Evolutionary conservation across 306 rosid genomes (phyloP), one percentile per base, ranked within the genome.

Genomic region (Cucurbita maxima): DNA sequence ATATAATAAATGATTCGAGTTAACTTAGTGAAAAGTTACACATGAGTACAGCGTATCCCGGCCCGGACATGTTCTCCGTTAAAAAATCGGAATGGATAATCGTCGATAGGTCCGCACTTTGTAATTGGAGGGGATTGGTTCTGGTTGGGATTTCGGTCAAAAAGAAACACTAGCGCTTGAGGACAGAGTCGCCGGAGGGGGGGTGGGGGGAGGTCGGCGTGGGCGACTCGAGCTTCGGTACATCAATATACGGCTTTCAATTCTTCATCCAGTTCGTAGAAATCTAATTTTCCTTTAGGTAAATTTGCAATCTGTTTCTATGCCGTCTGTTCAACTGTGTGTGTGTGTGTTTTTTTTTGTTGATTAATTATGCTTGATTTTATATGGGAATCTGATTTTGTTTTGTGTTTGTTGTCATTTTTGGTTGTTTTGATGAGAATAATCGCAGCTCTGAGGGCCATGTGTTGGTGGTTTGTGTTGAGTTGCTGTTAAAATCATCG

Each of bases 31-130:
- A 22, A 22, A 68, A 68, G 7, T 13, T 58, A 58, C 81, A 79
- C 82, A 73, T 60, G 81, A 84, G 80, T 76, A 73, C 86, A 86
- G 79, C 63, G 82, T 72, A 91, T 67, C 83, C 9, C 44, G 86
- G 75, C 89, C 91, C 97, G 97, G 97, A 92, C 90, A 38, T 83
- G 79, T 84, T 78, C 67, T 70, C 81, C 80, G 81, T 82, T 34
- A 44, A 73, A 45, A 84, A 89, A 82, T 77, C 64, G 76, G 86
- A 89, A 83, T 89, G 85, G 76, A 88, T 88, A 82, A 79, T 76
- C 78, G 75, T 85, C 79, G 79, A 82, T 63, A 85, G 80, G 89
- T 89, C 92, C 97, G 89, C 60, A 72, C 76, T 14, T 83, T 83
- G 81, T 77, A 51, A 83, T 71, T 78, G 83, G 78, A 72, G 84